A percentile compares a stretch with the other conserved stretches of the same genome.
These are phyloP conservation scores for Podospora comata DNA, from an alignment of 495 filamentous ascomycete species.

Conservation along the genomic window DNA sequence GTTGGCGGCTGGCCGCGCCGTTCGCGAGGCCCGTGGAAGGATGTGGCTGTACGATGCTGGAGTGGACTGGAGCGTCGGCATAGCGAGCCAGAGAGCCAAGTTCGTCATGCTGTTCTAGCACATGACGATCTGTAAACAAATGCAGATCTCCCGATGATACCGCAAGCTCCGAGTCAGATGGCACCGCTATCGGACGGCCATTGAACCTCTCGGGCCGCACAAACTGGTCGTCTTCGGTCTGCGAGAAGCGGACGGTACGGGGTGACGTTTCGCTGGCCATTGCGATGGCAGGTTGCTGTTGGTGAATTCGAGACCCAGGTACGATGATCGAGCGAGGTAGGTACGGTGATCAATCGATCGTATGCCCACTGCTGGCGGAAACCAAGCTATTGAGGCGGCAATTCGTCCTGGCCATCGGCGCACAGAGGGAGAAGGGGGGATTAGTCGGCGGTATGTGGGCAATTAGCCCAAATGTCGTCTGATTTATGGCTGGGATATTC, in stretches of 20 bases:
- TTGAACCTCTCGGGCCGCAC: conserved; percentile 34
- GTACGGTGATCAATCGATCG: not conserved
- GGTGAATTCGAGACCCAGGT: not conserved
- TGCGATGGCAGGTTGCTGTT: conserved; percentile 1
- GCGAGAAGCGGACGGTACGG: conserved; percentile 52
- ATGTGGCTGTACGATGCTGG: conserved; percentile 37
- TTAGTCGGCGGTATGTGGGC: conserved; percentile 8
- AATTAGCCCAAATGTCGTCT: conserved; percentile 9
- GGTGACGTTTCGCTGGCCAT: conserved; percentile 48
- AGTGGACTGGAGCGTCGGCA: conserved; percentile 31
- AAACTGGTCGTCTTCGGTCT: conserved; percentile 35
- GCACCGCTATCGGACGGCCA: conserved; percentile 46
- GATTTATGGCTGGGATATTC: not conserved
- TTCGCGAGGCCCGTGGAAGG: conserved; percentile 27
- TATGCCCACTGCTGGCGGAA: conserved; percentile 11
- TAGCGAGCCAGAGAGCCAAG: conserved; percentile 44
- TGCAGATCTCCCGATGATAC: conserved; percentile 60
- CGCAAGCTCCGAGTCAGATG: conserved; percentile 62
- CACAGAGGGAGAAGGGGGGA: not conserved
- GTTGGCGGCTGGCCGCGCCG: conserved; percentile 34
- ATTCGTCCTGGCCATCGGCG: conserved; percentile 20
- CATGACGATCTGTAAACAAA: conserved; percentile 40
- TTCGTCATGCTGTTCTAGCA: conserved; percentile 47
- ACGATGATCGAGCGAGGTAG: not conserved
- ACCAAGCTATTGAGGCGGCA: conserved; percentile 9